Percentiles rank a stretch among this genome's conserved stretches.
phyloP scores from a whole-genome alignment of 2,329 filamentous ascomycete species.

The Pseudogymnoascus sp. region DNA sequence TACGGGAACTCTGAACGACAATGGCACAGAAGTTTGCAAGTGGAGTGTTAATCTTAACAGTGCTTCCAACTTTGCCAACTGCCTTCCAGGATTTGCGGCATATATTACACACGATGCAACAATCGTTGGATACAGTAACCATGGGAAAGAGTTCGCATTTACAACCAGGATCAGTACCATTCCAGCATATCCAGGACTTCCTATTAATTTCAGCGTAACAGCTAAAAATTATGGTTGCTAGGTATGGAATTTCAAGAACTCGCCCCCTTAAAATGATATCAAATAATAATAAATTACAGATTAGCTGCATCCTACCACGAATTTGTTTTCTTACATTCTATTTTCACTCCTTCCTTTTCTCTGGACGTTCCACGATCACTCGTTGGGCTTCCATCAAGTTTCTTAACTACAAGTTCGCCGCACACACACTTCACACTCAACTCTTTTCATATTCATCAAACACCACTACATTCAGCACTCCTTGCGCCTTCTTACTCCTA shows the following conservation, averaged over 20 bases:
- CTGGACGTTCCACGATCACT: not conserved
- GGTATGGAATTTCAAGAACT: not conserved
- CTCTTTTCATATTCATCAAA: not conserved
- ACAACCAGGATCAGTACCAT: accelerated
- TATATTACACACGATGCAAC: not conserved
- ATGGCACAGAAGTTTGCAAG: not conserved
- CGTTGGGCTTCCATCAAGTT: not conserved
- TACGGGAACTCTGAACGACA: not conserved
- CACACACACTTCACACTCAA: not conserved
- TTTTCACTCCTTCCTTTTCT: not conserved
- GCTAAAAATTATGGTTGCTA: not conserved
- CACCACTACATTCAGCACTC: not conserved
- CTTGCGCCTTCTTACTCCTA: not conserved
- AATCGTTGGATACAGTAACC: not conserved
- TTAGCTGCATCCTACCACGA: not conserved
- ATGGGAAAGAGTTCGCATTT: not conserved
- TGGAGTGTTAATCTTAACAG: not conserved
- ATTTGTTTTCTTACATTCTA: not conserved
- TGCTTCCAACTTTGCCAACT: not conserved
- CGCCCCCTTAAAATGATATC: not conserved
- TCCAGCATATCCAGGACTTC: not conserved
- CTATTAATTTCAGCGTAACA: not conserved
- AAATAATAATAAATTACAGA: not conserved
- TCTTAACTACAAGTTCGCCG: not conserved
- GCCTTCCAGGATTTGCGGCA: not conserved